Conservation (phyloP, 352 stramenopile genomes). For the Phytophthora pluvialis region DNA sequence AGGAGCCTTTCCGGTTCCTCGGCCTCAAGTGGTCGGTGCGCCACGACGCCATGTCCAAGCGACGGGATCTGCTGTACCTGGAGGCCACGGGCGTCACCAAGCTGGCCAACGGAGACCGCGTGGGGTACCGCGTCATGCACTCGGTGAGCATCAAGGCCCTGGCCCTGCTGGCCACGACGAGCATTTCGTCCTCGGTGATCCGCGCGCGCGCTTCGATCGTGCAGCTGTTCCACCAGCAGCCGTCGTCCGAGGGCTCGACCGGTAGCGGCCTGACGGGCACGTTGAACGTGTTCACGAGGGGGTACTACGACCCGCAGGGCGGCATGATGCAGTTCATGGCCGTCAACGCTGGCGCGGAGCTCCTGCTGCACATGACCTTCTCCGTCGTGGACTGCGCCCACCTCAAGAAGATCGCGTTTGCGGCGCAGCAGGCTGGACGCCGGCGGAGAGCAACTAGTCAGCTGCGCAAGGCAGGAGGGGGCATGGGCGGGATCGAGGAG, state of each 20-base stretch:
- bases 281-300: constrained; percentile 57
- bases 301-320: constrained; percentile 63
- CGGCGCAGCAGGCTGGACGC: constrained; percentile 47
- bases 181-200: constrained; percentile 44
- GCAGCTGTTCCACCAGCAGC: constrained; percentile 54
- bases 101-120: constrained; percentile 39
- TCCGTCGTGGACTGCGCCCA: constrained; percentile 56
- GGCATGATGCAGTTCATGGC: constrained; percentile 59
- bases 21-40: constrained; percentile 64
- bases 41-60: constrained; percentile 45
- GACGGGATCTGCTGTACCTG: constrained; percentile 62
- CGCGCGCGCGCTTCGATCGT: constrained; percentile 53
- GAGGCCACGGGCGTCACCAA: constrained; percentile 53
- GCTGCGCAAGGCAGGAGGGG: constrained; percentile 23
- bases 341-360: constrained; percentile 44
- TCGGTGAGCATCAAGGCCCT: constrained; percentile 68
- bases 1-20: constrained; percentile 62
- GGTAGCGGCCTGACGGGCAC: constrained; percentile 25
- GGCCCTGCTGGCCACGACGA: constrained; percentile 36
- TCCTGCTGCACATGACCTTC: constrained; percentile 48
- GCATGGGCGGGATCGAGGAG: constrained; percentile 47
- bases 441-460: constrained; percentile 31
- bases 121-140: constrained; percentile 72
- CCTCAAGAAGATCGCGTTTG: constrained; percentile 66
- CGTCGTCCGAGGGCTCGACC: constrained; percentile 15